phyloP scores from a whole-genome alignment of 2,329 filamentous ascomycete species.

The Cladophialophora psammophila region DNA sequence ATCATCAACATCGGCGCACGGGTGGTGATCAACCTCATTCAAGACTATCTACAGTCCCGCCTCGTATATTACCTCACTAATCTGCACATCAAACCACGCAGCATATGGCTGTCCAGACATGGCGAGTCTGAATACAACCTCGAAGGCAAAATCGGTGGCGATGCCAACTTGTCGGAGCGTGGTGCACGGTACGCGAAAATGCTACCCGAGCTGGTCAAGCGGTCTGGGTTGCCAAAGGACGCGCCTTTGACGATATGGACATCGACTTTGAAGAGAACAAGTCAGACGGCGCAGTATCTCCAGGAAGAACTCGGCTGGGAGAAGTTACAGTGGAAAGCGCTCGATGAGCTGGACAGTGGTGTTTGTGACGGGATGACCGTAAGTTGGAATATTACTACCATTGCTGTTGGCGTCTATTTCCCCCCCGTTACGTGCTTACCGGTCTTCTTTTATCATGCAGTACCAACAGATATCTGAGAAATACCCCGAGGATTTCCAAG shows the following conservation, averaged over 20 bases:
- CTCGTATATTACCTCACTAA: constrained; percentile 99
- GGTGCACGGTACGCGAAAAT: constrained; percentile 87
- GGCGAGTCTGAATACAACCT: constrained; percentile 95
- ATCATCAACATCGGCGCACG: constrained; percentile 90
- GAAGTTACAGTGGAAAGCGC: constrained; percentile 97
- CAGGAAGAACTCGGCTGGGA: constrained; percentile 75
- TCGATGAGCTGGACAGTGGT: constrained; percentile 95
- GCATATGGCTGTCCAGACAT: constrained; percentile 97
- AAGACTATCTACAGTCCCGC: constrained; percentile 94
- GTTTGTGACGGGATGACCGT: constrained; percentile 91
- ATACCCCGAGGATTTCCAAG: constrained; percentile 93
- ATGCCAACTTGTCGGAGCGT: constrained; percentile 83
- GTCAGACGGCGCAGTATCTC: constrained; percentile 86
- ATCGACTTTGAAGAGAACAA: constrained; percentile 81
- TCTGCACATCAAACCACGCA: constrained; percentile 93
- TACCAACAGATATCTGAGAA: constrained; percentile 92
- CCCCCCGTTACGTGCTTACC: background rate
- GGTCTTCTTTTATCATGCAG: constrained; percentile 6
- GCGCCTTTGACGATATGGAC: constrained; percentile 76
- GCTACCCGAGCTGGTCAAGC: constrained; percentile 81
- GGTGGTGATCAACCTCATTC: constrained; percentile 97
- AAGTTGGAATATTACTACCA: constrained; percentile 7
- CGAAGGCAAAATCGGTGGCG: constrained; percentile 88
- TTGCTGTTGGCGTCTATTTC: background rate
- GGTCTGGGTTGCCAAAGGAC: constrained; percentile 78